A percentile compares a stretch with the other conserved stretches of the same genome.
Conservation (phyloP, 306 rosid species). For the Casuarina glauca region DNA sequence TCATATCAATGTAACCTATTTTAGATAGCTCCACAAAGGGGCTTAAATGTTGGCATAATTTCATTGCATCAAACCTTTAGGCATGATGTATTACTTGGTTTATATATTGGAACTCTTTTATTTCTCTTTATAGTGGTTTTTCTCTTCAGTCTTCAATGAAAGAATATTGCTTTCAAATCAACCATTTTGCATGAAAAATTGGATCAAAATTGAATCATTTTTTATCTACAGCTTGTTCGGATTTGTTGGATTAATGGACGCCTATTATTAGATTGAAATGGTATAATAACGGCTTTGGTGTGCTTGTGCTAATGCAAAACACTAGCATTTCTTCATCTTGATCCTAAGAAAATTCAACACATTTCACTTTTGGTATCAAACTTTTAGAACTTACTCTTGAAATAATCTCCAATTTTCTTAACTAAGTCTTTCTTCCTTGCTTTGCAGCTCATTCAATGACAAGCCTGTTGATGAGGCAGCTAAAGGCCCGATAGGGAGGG, state of each 20-base stretch:
- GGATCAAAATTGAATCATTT: neutral
- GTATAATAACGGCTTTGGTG: no score
- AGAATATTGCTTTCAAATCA: neutral
- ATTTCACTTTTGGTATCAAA: neutral
- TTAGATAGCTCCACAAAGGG: neutral
- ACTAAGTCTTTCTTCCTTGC: slow-evolving; percentile 7
- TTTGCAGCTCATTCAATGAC: slow-evolving; percentile 75
- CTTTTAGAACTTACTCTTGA: neutral
- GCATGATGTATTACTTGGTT: neutral
- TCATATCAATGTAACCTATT: neutral
- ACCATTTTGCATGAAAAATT: neutral
- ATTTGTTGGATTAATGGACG: neutral
- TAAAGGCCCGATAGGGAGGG: slow-evolving; percentile 62
- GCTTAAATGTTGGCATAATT: neutral
- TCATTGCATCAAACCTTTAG: neutral
- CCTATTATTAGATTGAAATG: no score
- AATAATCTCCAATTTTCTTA: slow-evolving; percentile 10
- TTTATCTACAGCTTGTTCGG: neutral
- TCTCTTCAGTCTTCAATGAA: neutral
- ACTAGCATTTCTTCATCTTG: neutral
- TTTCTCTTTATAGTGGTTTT: no score
- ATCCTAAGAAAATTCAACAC: neutral
- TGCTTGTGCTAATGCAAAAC: no score
- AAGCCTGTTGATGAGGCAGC: slow-evolving; percentile 59
- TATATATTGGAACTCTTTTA: neutral